These are phyloP conservation scores for Blastobotrys americana DNA, from an alignment of 805 yeast genomes.

Conservation along the genomic window DNA sequence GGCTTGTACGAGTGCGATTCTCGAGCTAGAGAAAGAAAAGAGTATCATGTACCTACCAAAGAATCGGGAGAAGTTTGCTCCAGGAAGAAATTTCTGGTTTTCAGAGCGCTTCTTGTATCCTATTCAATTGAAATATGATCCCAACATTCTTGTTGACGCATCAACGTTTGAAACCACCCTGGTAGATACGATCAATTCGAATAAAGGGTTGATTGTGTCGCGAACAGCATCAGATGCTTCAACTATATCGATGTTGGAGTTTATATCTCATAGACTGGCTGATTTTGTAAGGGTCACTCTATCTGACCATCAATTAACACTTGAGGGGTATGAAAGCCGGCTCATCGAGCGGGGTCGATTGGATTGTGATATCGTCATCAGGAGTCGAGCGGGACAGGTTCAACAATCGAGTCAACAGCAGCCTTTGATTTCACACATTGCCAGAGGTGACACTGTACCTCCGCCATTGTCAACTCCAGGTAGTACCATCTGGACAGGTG, in stretches of 20 bases:
- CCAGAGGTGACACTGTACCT: no score
- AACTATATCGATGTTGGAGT: slow-evolving; percentile 54
- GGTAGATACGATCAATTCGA: slow-evolving; percentile 34
- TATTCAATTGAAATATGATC: slow-evolving; percentile 36
- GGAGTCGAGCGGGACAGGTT: slow-evolving; percentile 9
- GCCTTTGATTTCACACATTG: no score
- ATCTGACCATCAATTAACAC: slow-evolving; percentile 21
- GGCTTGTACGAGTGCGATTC: slow-evolving; percentile 43
- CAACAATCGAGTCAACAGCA: slow-evolving; percentile 8
- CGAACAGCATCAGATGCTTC: slow-evolving; percentile 53
- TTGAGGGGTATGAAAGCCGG: slow-evolving; percentile 68
- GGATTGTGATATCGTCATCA: slow-evolving; percentile 53
- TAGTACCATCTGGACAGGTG: slow-evolving; percentile 51
- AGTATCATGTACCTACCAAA: slow-evolving; percentile 33
- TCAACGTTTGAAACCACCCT: slow-evolving; percentile 40
- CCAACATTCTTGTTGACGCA: slow-evolving; percentile 39
- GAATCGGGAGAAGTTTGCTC: slow-evolving; percentile 26
- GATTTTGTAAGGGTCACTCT: slow-evolving; percentile 43
- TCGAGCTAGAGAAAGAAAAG: slow-evolving; percentile 40
- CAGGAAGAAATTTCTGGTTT: slow-evolving; percentile 48
- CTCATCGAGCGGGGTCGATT: slow-evolving; percentile 58
- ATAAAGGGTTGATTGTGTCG: slow-evolving; percentile 50
- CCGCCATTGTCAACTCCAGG: slow-evolving; percentile 12
- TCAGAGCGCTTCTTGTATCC: slow-evolving; percentile 45
- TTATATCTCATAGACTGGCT: slow-evolving; percentile 39